Evolutionary conservation across 345 rosid species (phyloP), one percentile per base, ranked within the genome.

Genomic region (Nasturtium officinale): DNA sequence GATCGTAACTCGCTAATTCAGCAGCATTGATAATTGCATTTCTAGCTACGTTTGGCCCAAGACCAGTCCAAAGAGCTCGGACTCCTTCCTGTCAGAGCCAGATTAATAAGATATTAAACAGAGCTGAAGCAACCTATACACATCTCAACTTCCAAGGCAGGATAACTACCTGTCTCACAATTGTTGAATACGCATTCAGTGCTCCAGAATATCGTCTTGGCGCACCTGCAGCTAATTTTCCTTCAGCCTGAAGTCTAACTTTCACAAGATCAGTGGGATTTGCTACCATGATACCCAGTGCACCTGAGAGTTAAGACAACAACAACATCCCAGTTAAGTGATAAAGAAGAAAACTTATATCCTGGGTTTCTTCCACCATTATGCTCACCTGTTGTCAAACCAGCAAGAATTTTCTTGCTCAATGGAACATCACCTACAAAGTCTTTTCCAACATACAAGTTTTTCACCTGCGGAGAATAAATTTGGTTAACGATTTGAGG

Each of bases 191-290:
- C 21, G 99, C 99, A 85, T 84, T 92, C 77, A 96, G 64, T 10
- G 99, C 84, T 71, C 99, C 99, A 68, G 91, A 65, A 76, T 96
- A 96, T 51, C 98, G 98, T 85, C 86, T 90, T 42, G 97, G 97
- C 23, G 84, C 99, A 55, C 98, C 99, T 18, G 95, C 83, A 15
- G 97, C 86, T 73, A 92, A 78, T 82, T 93, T 92, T 61, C 99
- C 99, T 85, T 96, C 99, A 77, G 99, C 87, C 78, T 96, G 99
- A 75, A 96, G 96, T 71, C 99, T 88, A 48, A 96, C 99, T 81
- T 96, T 96, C 76, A 96, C 98, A 75, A 96, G 99, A 83, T 96
- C 99, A 28, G 99, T 96, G 62, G 99, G 99, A 67, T 96, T 96
- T 61, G 99, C 98, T 13, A 96, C 73, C 21, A 78, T 76, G 68